Evolutionary conservation across 2,329 filamentous ascomycete genomes (phyloP).

Genomic region (Colletotrichum euphorbiae): DNA sequence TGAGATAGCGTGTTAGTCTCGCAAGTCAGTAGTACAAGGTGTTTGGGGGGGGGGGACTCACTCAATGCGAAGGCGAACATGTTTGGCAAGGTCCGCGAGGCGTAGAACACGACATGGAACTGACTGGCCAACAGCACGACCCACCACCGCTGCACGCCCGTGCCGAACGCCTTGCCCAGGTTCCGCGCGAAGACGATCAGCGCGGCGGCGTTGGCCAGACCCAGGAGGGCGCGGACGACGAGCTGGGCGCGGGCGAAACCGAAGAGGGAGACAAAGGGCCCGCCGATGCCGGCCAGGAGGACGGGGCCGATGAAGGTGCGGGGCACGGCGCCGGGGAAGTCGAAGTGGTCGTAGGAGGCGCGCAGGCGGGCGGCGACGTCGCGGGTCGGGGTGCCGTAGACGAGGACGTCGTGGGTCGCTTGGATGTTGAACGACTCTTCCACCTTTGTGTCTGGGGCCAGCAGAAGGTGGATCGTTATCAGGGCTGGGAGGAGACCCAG

Average conservation of each 20-base stretch:
- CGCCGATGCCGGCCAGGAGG: slow-evolving; percentile 77
- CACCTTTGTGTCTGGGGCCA: slow-evolving; percentile 93
- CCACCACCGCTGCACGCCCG: slow-evolving; percentile 80
- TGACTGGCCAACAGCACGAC: slow-evolving; percentile 81
- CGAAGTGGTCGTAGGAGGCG: slow-evolving; percentile 85
- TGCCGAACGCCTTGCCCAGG: slow-evolving; percentile 76
- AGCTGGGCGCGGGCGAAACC: slow-evolving; percentile 68
- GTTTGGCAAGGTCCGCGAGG: slow-evolving; percentile 90
- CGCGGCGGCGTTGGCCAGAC: slow-evolving; percentile 77
- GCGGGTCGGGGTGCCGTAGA: slow-evolving; percentile 77
- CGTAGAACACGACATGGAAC: slow-evolving; percentile 94
- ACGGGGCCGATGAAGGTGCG: slow-evolving; percentile 89
- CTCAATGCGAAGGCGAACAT: slow-evolving; percentile 94
- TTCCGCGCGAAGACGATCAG: slow-evolving; percentile 74
- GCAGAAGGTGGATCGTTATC: slow-evolving; percentile 75
- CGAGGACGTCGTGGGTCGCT: slow-evolving; percentile 88
- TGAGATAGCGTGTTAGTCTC: slow-evolving; percentile 6
- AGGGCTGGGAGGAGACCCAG: slow-evolving; percentile 70
- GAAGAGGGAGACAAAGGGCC: slow-evolving; percentile 71
- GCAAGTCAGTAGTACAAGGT: not conserved
- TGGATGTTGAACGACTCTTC: slow-evolving; percentile 99
- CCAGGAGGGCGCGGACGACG: slow-evolving; percentile 80
- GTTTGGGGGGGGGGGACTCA: slow-evolving; percentile 59
- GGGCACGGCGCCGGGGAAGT: slow-evolving; percentile 91
- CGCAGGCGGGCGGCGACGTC: slow-evolving; percentile 66